Conservation (phyloP, 257 asterid species). For the Fraxinus cuspidata region DNA sequence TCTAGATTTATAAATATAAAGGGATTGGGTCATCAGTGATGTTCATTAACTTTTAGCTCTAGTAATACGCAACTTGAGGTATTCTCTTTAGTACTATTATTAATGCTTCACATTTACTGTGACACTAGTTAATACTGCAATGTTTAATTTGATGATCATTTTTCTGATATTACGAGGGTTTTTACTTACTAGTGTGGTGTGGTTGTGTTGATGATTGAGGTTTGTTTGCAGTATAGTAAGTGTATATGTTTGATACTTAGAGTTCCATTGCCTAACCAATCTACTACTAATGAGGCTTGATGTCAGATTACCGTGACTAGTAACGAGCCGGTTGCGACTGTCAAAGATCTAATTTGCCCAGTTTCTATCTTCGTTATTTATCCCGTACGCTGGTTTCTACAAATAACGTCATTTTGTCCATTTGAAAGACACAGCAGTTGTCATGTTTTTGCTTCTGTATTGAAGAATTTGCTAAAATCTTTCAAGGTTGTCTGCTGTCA, state of each 20-base stretch:
- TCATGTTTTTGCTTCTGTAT: not conserved
- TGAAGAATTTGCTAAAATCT: not conserved
- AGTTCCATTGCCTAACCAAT: not conserved
- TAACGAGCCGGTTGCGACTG: not conserved
- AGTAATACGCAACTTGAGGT: not conserved
- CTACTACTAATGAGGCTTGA: no score
- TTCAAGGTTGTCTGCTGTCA: not conserved
- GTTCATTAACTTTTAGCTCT: not conserved
- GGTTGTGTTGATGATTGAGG: not conserved
- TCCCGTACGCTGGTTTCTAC: not conserved
- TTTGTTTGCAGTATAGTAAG: no score
- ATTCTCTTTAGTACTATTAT: not conserved
- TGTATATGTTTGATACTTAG: not conserved
- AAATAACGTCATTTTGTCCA: not conserved
- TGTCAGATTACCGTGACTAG: not conserved
- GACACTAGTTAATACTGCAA: not conserved
- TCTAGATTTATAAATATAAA: not conserved
- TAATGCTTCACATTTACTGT: not conserved
- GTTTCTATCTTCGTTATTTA: not conserved
- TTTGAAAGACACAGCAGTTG: not conserved
- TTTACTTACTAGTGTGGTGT: not conserved
- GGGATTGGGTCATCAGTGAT: not conserved
- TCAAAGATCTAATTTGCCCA: not conserved
- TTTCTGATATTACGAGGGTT: not conserved
- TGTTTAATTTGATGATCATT: not conserved